These are phyloP conservation scores for Aspergillus versicolor DNA, from an alignment of 2,329 filamentous ascomycete genomes.

Conservation along the genomic window DNA sequence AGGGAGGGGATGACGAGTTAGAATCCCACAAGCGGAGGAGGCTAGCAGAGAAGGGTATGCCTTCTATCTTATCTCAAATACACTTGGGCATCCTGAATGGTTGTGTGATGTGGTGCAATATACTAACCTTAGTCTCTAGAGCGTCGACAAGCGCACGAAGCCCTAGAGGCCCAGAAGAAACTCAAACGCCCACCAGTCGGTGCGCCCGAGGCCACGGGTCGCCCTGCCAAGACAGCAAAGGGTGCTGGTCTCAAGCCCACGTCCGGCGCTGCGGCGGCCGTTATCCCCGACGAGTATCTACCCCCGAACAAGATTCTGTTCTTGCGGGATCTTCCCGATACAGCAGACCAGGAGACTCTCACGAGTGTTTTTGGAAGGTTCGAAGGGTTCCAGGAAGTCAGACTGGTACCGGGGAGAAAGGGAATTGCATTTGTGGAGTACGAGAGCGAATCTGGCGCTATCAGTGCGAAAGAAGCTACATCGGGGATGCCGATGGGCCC, in stretches of 20 bases:
- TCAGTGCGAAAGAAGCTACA: slow-evolving; percentile 90
- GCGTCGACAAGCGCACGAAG: slow-evolving; percentile 78
- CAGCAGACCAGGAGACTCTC: slow-evolving; percentile 77
- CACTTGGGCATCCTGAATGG: background rate
- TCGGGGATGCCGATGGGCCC: slow-evolving; percentile 78
- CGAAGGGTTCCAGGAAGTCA: slow-evolving; percentile 90
- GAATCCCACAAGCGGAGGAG: slow-evolving; percentile 82
- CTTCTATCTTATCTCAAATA: slow-evolving; percentile 6
- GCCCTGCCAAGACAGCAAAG: slow-evolving; percentile 69
- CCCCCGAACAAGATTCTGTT: slow-evolving; percentile 97
- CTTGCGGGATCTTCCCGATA: slow-evolving; percentile 85
- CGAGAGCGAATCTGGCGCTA: slow-evolving; percentile 83
- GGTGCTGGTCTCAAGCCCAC: slow-evolving; percentile 75
- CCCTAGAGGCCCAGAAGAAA: slow-evolving; percentile 73
- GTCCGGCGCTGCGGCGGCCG: slow-evolving; percentile 63
- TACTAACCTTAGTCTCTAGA: slow-evolving; percentile 42
- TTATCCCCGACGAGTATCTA: slow-evolving; percentile 95
- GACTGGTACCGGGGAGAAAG: slow-evolving; percentile 78
- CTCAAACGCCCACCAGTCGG: slow-evolving; percentile 64
- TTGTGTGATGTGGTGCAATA: background rate
- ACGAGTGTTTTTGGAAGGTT: slow-evolving; percentile 81
- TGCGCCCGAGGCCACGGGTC: slow-evolving; percentile 44
- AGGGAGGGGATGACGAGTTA: slow-evolving; percentile 75
- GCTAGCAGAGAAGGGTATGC: slow-evolving; percentile 80
- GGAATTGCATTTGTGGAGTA: slow-evolving; percentile 98